phyloP scores from a whole-genome alignment of 2,329 filamentous ascomycete species.

The Fusarium vanettenii region DNA sequence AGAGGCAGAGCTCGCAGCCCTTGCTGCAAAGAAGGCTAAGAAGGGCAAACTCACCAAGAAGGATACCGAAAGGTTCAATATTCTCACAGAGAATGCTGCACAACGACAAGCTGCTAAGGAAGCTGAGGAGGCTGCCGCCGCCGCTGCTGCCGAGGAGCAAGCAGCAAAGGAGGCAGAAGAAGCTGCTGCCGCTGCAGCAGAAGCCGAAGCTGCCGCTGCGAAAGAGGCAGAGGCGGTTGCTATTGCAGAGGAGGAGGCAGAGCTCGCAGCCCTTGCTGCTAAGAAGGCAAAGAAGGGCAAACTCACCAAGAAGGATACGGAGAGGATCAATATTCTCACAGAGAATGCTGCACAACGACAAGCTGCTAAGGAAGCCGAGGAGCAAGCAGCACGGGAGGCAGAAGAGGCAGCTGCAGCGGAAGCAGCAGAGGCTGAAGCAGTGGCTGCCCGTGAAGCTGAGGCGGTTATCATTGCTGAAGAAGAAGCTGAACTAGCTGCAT shows the following conservation, averaged over 20 bases:
- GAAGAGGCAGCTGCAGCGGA: conserved; percentile 29
- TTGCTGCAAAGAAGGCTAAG: conserved; percentile 37
- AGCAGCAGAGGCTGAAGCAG: conserved; percentile 26
- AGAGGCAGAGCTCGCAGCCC: conserved; percentile 36
- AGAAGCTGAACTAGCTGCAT: conserved; percentile 27
- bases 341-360: conserved; percentile 37
- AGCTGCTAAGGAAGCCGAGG: conserved; percentile 39
- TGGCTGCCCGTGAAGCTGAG: conserved; percentile 28
- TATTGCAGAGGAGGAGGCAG: conserved; percentile 36
- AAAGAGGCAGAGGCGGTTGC: conserved; percentile 31
- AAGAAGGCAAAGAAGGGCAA: conserved; percentile 41
- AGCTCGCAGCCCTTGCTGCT: conserved; percentile 29
- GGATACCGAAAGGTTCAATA: conserved; percentile 36
- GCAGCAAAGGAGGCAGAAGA: conserved; percentile 14
- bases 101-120: conserved; percentile 34
- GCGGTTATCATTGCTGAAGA: conserved; percentile 24
- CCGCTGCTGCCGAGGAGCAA: conserved; percentile 21
- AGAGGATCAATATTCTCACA: conserved; percentile 36
- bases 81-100: conserved; percentile 36
- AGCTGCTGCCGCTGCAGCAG: conserved; percentile 21
- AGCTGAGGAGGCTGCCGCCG: conserved; percentile 40
- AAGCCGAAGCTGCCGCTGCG: conserved; percentile 24
- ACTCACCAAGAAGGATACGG: conserved; percentile 36
- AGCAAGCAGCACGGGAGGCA: not conserved
- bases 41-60: conserved; percentile 38